Conservation (phyloP, 2,329 filamentous ascomycete species). For the Fusarium bulbicola region DNA sequence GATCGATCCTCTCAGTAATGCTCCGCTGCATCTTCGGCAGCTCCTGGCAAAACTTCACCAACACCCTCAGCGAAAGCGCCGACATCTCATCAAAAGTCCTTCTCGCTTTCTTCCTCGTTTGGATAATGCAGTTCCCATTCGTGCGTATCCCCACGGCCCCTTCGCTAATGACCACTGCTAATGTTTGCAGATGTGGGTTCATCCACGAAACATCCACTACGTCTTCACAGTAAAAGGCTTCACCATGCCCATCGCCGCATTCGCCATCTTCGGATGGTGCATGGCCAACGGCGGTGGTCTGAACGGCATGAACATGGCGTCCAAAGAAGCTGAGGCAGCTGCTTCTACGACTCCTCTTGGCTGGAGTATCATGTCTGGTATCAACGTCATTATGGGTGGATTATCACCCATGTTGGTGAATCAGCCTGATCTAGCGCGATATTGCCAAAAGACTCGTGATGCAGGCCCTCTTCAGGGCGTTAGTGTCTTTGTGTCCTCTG, state of each 20-base stretch:
- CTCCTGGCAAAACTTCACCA: not conserved
- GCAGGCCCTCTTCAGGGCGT: not conserved
- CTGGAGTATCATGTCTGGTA: not conserved
- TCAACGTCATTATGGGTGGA: not conserved
- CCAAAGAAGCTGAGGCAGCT: not conserved
- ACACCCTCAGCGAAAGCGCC: not conserved
- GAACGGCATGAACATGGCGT: not conserved
- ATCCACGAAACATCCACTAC: not conserved
- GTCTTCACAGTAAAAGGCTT: not conserved
- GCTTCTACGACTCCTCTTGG: not conserved
- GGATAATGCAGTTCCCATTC: not conserved
- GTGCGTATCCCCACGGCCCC: rapidly evolving
- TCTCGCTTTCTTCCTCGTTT: not conserved
- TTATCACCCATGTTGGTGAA: not conserved
- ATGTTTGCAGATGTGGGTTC: not conserved
- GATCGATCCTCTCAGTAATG: not conserved
- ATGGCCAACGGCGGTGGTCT: not conserved
- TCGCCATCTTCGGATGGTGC: not conserved
- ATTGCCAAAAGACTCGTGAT: not conserved
- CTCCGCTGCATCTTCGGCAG: not conserved
- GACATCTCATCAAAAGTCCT: not conserved
- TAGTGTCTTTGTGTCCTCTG: not conserved
- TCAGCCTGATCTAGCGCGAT: not conserved
- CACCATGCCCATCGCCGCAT: not conserved
- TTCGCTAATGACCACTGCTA: rapidly evolving